Percentiles rank a stretch among this genome's conserved stretches.
Conservation (phyloP, 1,139 yeast species). For the Debaryomyces fabryi region DNA sequence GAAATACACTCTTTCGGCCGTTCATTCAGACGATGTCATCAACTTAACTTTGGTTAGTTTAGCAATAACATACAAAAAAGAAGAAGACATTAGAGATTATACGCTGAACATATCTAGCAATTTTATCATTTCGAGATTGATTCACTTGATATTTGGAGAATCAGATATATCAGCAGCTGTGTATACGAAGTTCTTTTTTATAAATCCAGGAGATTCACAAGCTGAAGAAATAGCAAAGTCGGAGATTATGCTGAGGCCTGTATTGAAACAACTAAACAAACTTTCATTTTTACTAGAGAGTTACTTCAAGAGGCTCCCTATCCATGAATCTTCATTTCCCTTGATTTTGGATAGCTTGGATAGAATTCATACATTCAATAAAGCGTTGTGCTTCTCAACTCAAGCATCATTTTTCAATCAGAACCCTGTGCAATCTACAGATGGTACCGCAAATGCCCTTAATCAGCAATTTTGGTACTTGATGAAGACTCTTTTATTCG, state of each 20-base stretch:
- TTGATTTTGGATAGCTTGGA: constrained; percentile 24
- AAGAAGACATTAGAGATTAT: constrained; percentile 25
- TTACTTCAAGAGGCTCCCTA: constrained; percentile 26
- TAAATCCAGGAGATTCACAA: constrained; percentile 13
- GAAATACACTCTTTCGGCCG: constrained; percentile 25
- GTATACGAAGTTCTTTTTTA: constrained; percentile 24
- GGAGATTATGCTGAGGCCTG: constrained; percentile 38
- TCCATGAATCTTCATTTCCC: constrained; percentile 19
- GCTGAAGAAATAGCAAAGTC: constrained; percentile 18
- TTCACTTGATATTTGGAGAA: constrained; percentile 12
- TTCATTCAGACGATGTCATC: constrained; percentile 27
- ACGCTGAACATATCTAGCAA: constrained; percentile 26
- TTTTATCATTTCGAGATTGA: constrained; percentile 23
- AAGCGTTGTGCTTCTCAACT: constrained; percentile 25
- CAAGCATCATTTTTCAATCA: constrained; percentile 27
- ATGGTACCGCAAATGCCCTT: constrained; percentile 12
- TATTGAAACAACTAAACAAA: constrained; percentile 51
- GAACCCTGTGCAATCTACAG: constrained; percentile 16
- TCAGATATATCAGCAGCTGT: constrained; percentile 8
- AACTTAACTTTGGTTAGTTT: constrained; percentile 38
- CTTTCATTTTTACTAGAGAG: constrained; percentile 50
- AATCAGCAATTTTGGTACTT: constrained; percentile 38
- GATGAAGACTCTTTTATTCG: constrained; percentile 50
- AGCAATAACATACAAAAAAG: constrained; percentile 32
- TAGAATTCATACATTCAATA: constrained; percentile 31